Base-by-base conservation (phyloP, 768 basidiomycete genomes). In the Suillus decipiens region DNA sequence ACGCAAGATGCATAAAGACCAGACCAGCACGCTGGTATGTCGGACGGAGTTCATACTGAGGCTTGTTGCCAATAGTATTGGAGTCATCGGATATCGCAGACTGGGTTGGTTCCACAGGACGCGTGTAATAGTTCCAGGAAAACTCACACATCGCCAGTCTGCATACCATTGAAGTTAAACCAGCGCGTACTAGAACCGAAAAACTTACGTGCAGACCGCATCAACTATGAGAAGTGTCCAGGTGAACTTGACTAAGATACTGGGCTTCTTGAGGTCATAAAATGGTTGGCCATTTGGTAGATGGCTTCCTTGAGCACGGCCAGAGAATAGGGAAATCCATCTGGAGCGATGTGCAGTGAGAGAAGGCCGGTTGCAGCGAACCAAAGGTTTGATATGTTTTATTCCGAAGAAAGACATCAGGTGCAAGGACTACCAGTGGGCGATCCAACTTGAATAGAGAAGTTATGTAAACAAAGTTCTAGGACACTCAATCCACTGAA, bases 171-270 rank as follows among this genome's bases (percentile, higher is more conserved):
- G 6, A 22, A 55, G 19, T 5, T 15, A 61, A 50, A 37, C 51
- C 43, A 57, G 15, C 2, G 51, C 14, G 54, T 50, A 47, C 5
- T 48, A 22, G 61, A 45, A 10, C 24, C 14, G 43, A 28, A 45
- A 28, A 45, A 70, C 73, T 58, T 59, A 74, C 73, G 73, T 76
- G 61, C 74, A 74, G 15, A 74, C 59, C 1, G 69, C 71, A 39
- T 74, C 73, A 36, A 74, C 41, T 36, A 74, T 59, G 51, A 74
- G 69, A 47, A 75, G 71, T 31, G 69, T 9, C 73, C 67, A 71
- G 22, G 72, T 71, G 34, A 74, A 36, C 60, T 65, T 69, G 57
- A 74, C 64, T 24, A 65, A 68, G 9, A n/a, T 45, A 9, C 65
- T 68, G 12, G 71, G 48, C n/a, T 41, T 61, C 5, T 62, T 61